Base-by-base conservation (phyloP, 225 moss, liverwort and hornwort species). In the Physcomitrellopsis africana region DNA sequence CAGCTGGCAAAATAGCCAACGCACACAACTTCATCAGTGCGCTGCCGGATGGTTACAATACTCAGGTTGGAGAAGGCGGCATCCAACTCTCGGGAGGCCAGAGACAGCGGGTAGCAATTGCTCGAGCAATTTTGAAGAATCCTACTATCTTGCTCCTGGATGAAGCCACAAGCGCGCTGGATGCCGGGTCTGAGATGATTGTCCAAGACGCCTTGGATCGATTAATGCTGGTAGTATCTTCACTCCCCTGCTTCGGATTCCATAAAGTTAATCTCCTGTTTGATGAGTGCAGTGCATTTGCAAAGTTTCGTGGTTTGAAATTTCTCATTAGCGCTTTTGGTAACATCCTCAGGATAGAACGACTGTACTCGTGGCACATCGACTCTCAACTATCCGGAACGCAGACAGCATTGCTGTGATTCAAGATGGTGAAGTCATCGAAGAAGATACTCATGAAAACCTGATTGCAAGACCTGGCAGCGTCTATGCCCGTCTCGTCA, bases 381-480 rank as follows among this genome's bases (percentile, higher is more conserved):
- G 89, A 24, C 79, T 89, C 26, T 86, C 76, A 2, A 86, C 89
- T 24, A 89, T 89, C 11, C 77, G 83, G 53, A 86, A 86, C 26
- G 86, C 89, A 8, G 77, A 82, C 47, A 74, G 74, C 46, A 89
- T 89, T 51, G 89, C 89, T 2, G 86, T 89, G 13, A 80, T 89
- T 23, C 86, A 89, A 15, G 81, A 86, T 17, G 89, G 89, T 44
- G 83, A 75, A 14, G 77, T 86, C 27, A 80, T 89, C 6, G 89
- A 89, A 60, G 63, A 83, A 37, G 89, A 85, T 41, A 81, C 74
- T 26, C 89, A 89, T 49, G 63, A 84, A 58, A 77, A 86, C 19
- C 81, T 89, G 16, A 59, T 84, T 27, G 77, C 63, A 24, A 76
- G 79, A 67, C 29, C 84, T n/a, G 77, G 74, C 27, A 72, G 89